These are phyloP conservation scores for Sphaerobolus stellatus DNA, from an alignment of 1,284 basidiomycete genomes.

Conservation along the genomic window DNA sequence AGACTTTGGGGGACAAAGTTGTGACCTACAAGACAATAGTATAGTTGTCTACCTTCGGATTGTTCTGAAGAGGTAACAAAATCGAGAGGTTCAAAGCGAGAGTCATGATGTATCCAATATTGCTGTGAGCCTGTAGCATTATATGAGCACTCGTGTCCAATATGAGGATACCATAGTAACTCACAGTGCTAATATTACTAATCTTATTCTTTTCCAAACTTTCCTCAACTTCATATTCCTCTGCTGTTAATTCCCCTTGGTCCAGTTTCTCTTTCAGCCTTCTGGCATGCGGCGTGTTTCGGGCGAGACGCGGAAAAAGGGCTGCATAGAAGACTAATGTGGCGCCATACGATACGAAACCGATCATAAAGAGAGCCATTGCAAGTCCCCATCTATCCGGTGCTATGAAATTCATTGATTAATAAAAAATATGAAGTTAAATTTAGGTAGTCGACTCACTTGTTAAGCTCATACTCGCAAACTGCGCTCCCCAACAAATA, in stretches of 20 bases:
- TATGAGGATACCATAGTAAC: conserved; percentile 28
- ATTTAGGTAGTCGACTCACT: conserved; percentile 37
- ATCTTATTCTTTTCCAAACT: conserved; percentile 82
- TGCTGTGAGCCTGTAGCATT: conserved; percentile 61
- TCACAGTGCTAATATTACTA: conserved; percentile 80
- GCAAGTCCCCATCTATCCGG: conserved; percentile 72
- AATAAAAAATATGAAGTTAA: not conserved
- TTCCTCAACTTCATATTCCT: conserved; percentile 74
- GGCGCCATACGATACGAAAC: conserved; percentile 74
- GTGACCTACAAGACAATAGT: conserved; percentile 57
- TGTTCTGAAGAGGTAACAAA: conserved; percentile 63
- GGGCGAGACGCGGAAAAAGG: conserved; percentile 77
- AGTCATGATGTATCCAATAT: conserved; percentile 69
- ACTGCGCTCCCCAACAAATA: conserved; percentile 79
- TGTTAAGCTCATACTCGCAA: conserved; percentile 70
- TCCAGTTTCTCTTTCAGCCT: conserved; percentile 58
- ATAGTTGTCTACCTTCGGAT: conserved; percentile 73
- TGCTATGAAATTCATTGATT: conserved; percentile 32
- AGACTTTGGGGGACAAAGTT: conserved; percentile 14
- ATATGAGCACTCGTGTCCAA: not conserved
- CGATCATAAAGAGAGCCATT: conserved; percentile 80
- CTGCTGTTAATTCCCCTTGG: conserved; percentile 53
- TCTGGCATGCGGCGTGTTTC: conserved; percentile 72
- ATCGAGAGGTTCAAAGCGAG: conserved; percentile 70
- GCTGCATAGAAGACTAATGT: conserved; percentile 83